Evolutionary conservation across 192 early-diverging fungal species (phyloP).

Genomic region (Mortierella alpina): DNA sequence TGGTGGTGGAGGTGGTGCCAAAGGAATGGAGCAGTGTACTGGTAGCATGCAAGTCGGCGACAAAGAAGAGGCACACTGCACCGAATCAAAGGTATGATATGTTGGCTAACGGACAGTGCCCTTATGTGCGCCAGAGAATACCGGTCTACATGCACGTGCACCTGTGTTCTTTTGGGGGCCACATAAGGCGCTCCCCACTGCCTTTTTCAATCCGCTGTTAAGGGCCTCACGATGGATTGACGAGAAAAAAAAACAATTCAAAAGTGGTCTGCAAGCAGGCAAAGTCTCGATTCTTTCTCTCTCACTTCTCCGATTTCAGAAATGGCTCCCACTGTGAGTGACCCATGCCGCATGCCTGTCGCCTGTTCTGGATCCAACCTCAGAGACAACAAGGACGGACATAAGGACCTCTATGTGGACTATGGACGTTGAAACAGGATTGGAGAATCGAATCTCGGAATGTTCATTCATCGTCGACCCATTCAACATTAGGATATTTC

Average conservation of each 20-base stretch:
- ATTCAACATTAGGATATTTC: constrained; percentile 7
- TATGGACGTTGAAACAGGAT: neutral
- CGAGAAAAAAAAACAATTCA: constrained; percentile 28
- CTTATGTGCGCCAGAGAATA: too few relatives aligned
- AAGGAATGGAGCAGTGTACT: too few relatives aligned
- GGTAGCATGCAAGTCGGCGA: too few relatives aligned
- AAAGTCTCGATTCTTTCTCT: constrained; percentile 22
- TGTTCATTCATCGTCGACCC: neutral
- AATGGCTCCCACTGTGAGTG: constrained; percentile 58
- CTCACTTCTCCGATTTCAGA: constrained; percentile 54
- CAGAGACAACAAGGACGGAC: neutral
- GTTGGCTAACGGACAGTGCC: too few relatives aligned
- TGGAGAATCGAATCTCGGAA: neutral
- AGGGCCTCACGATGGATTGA: constrained; percentile 27
- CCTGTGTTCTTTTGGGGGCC: too few relatives aligned
- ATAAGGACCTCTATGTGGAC: neutral
- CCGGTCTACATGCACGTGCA: too few relatives aligned
- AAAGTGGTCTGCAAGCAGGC: constrained; percentile 20
- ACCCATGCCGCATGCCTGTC: neutral
- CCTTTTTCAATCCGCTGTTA: neutral
- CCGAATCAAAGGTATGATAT: too few relatives aligned
- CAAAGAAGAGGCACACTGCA: too few relatives aligned
- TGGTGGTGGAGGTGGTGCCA: too few relatives aligned
- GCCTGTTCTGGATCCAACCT: too few relatives aligned
- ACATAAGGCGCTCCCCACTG: too few relatives aligned